phyloP scores from a whole-genome alignment of 306 rosid genomes.

The Lotus japonicus region DNA sequence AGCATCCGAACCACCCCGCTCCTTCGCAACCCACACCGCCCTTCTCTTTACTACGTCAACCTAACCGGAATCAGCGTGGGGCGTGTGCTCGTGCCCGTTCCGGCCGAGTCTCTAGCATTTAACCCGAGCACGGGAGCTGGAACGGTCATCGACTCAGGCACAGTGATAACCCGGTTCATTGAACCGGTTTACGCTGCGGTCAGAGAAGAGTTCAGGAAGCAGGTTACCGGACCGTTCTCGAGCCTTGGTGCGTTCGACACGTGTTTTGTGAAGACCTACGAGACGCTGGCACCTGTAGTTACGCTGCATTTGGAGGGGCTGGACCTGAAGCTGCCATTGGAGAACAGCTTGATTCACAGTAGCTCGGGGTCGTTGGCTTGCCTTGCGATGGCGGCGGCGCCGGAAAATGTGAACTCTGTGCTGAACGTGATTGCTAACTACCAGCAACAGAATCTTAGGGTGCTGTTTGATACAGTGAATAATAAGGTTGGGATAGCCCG shows the following conservation, averaged over 20 bases:
- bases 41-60: conserved; percentile 76
- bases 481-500: conserved; percentile 79
- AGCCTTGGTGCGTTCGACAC: conserved; percentile 84
- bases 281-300: conserved; percentile 44
- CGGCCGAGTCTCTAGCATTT: conserved; percentile 38
- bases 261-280: conserved; percentile 48
- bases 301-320: conserved; percentile 53
- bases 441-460: conserved; percentile 88
- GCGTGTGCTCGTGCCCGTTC: conserved; percentile 33
- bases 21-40: conserved; percentile 64
- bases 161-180: conserved; percentile 72
- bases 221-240: conserved; percentile 54
- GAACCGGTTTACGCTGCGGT: conserved; percentile 55
- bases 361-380: conserved; percentile 77
- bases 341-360: conserved; percentile 83
- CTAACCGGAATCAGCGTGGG: conserved; percentile 75
- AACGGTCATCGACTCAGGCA: conserved; percentile 84
- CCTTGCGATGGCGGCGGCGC: conserved; percentile 88
- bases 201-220: conserved; percentile 79
- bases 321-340: conserved; percentile 60
- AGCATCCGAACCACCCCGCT: conserved; percentile 74
- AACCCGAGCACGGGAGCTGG: conserved; percentile 67
- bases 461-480: conserved; percentile 75
- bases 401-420: conserved; percentile 71
- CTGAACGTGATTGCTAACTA: conserved; percentile 83